These are phyloP conservation scores for Cajanus cajan DNA, from an alignment of 306 rosid species.

Conservation along the genomic window DNA sequence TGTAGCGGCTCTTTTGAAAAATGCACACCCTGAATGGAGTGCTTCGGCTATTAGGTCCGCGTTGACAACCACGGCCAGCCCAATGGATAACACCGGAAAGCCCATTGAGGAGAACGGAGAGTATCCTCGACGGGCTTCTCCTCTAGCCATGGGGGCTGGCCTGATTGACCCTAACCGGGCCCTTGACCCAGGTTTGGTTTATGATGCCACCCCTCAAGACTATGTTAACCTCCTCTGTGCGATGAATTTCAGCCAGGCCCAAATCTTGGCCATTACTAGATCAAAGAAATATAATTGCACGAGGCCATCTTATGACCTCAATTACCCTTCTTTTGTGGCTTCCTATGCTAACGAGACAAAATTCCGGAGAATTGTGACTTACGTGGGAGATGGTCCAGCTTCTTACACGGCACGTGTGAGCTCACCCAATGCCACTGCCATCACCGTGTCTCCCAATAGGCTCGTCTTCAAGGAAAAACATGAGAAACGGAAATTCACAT, in stretches of 20 bases:
- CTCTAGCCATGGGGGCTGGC: background rate
- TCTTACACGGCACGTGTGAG: background rate
- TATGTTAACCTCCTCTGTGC: background rate
- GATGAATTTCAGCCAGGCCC: background rate
- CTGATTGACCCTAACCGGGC: background rate
- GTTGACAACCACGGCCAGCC: background rate
- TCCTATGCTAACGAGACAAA: background rate
- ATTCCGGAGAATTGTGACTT: background rate
- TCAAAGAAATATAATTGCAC: conserved; percentile 4
- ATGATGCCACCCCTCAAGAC: background rate
- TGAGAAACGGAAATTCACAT: background rate
- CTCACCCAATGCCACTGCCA: background rate
- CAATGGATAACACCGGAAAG: background rate
- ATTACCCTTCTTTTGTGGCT: background rate
- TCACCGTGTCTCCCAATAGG: background rate
- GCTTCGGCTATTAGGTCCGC: background rate
- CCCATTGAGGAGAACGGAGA: background rate
- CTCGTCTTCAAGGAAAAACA: background rate
- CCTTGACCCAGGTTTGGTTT: background rate
- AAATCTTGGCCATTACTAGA: conserved; percentile 3
- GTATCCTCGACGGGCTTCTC: background rate
- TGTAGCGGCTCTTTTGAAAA: background rate
- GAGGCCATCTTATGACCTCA: background rate
- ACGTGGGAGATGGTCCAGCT: conserved; percentile 12
- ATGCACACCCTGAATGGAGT: background rate